Evolutionary conservation across 192 early-diverging fungal species (phyloP), one percentile per base, ranked within the genome.

Genomic region (Coemansia sp.): DNA sequence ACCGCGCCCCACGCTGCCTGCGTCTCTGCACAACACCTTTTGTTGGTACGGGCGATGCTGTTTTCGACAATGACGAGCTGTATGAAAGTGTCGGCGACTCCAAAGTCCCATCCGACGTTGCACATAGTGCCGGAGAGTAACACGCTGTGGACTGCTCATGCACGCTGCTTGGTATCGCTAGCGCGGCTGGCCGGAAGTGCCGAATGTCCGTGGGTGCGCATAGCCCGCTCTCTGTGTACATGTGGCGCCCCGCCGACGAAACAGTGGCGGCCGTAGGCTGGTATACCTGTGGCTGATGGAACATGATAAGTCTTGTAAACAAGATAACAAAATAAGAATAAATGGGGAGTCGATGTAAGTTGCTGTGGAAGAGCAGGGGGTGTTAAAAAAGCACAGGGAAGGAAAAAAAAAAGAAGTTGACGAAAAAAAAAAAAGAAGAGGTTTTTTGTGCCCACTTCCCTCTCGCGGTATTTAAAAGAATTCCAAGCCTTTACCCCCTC

Each of bases 21-120:
- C 24, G 24, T 27, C 24, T 27, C 39, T 48, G 34, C 69, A 34
- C 45, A 14, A 5, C 27, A 19, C 42, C 29, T 9, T 56, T 33
- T 36, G 59, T 59, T 42, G 77, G 77, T 4, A 45, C 69, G 0
- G 77, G 77, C 17, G 77, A 79, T 17, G 72, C 54, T 10, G 76
- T 66, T 54, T 73, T 69, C 39, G 76, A 66, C 54, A 56, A 35
- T 16, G 54, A 56, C 17, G 75, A 68, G 53, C 63, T 29, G 62
- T 48, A 69, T 29, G 63, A 65, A 16, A 67, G 67, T 8, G 70
- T 39, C 7, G 76, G 76, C 24, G 76, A 78, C 40, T 68, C 24
- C 24, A 27, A 27, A 27, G 24, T 27, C 24, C 24, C 24, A 27
- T 27, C 24, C 0, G 24, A 27, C 24, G 24, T 27, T 27, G 24